phyloP scores from a whole-genome alignment of 768 basidiomycete species.

The Psilocybe subaeruginosa region DNA sequence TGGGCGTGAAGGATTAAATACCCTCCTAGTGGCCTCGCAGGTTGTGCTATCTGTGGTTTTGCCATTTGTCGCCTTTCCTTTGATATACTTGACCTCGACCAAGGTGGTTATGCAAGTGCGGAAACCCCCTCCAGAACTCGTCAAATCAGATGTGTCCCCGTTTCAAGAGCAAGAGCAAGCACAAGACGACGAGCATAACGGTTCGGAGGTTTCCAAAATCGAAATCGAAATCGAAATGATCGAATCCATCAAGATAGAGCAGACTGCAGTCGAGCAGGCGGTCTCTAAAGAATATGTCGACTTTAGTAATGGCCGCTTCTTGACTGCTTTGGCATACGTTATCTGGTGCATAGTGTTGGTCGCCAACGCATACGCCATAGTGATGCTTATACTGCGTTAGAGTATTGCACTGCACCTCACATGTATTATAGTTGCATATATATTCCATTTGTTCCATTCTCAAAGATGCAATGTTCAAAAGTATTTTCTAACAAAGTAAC shows the following conservation, averaged over 20 bases:
- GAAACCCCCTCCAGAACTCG: constrained; percentile 29
- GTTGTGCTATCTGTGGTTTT: constrained; percentile 75
- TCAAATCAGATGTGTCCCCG: constrained; percentile 2
- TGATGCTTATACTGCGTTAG: constrained; percentile 34
- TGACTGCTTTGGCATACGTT: constrained; percentile 45
- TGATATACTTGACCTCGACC: constrained; percentile 69
- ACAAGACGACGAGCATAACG: background rate
- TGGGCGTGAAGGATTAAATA: constrained; percentile 67
- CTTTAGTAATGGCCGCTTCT: constrained; percentile 39
- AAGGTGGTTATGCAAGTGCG: constrained; percentile 64
- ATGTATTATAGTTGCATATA: constrained; percentile 8
- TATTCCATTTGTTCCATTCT: background rate
- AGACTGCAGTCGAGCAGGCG: constrained; percentile 1
- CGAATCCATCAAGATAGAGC: constrained; percentile 8
- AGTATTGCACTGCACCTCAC: background rate
- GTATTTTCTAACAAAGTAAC: background rate
- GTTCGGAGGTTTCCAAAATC: background rate
- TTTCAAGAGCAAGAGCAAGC: background rate
- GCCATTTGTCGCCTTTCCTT: constrained; percentile 74
- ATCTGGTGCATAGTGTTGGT: constrained; percentile 50
- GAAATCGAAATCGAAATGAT: constrained; percentile 1
- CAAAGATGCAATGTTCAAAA: background rate
- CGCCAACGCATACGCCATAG: constrained; percentile 57
- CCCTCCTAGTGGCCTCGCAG: constrained; percentile 76
- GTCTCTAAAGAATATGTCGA: constrained; percentile 28